Evolutionary conservation across 768 basidiomycete species (phyloP).

Genomic region (Glaciozyma antarctica): DNA sequence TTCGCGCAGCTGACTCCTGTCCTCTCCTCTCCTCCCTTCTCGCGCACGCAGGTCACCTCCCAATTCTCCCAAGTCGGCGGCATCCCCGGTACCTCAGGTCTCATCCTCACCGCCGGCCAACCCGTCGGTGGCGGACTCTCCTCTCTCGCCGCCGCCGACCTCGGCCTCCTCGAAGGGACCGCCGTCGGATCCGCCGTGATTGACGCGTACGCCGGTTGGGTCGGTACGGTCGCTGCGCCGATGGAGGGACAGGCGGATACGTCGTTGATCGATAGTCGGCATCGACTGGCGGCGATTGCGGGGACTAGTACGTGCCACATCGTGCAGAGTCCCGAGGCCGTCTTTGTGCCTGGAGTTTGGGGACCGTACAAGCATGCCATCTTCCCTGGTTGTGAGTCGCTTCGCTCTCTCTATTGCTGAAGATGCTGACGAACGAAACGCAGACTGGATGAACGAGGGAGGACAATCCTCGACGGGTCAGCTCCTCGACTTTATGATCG

Average conservation of each 20-base stretch:
- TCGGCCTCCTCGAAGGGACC: conserved; percentile 75
- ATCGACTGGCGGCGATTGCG: conserved; percentile 81
- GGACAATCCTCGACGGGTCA: conserved; percentile 98
- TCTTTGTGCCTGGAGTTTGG: conserved; percentile 89
- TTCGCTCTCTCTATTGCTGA: not conserved
- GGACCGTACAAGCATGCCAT: conserved; percentile 58
- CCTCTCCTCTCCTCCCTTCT: not conserved
- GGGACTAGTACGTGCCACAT: conserved; percentile 96
- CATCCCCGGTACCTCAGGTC: conserved; percentile 47
- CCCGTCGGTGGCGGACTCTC: conserved; percentile 79
- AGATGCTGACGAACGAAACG: not conserved
- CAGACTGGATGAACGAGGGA: conserved; percentile 95
- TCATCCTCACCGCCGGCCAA: conserved; percentile 65
- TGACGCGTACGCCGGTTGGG: conserved; percentile 98
- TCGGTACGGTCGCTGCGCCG: conserved; percentile 81
- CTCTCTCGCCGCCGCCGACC: conserved; percentile 65
- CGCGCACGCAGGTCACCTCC: conserved; percentile 44
- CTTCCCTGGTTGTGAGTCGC: conserved; percentile 60
- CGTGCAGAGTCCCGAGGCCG: conserved; percentile 73
- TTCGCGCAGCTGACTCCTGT: too few relatives aligned
- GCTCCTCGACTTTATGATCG: conserved; percentile 90
- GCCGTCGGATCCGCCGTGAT: conserved; percentile 91
- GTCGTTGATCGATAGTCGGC: conserved; percentile 61
- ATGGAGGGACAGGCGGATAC: conserved; percentile 50
- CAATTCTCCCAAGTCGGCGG: conserved; percentile 69